Base-by-base conservation (phyloP, 1,284 basidiomycete genomes). In the Gomphus bonarii region DNA sequence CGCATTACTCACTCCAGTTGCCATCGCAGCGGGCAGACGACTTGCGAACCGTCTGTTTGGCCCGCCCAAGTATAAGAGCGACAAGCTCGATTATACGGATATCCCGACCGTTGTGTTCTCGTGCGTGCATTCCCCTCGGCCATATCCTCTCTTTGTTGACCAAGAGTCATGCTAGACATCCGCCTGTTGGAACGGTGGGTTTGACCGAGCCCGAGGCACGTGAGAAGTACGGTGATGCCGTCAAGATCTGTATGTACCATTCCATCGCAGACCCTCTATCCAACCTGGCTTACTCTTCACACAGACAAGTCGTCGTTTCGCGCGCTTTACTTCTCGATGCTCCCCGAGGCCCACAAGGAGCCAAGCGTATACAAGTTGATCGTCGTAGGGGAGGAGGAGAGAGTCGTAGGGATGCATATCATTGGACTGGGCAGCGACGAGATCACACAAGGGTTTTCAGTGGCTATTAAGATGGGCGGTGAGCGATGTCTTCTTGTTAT, bases 401-500 rank as follows among this genome's bases (percentile, higher is more conserved):
- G 88, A 66, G 88, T 99, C 40, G 91, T 99, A 18, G 95, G 95
- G 18, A 73, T 98, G 54, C 97, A 99, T 71, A 86, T 97, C 63
- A 85, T 98, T 60, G 95, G 95, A 5, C 66, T 81, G 63, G 93
- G 93, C 51, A 88, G 84, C 61, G 95, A 98, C 68, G 95, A 98
- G 72, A 82, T 89, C 63, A 74, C 95, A 72, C 95, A 98, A 76
- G 94, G 94, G 61, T 95, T 98, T 68, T 91, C 76, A 1, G 91
- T 97, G 18, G 95, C 95, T 11, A 77, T 99, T 65, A 97, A 97
- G 79, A 94, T 97, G 93, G 89, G 91, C 55, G 89, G 87, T 79
- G 68, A 50, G 78, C 69, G n/a, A 51, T 40, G 35, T 43, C 14
- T 52, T 33, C 35, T n/a, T 57, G 35, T 35, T 18, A 42, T n/a